Conservation (phyloP, 176 grass and related monocot genomes). For the Phoenix roebelenii region DNA sequence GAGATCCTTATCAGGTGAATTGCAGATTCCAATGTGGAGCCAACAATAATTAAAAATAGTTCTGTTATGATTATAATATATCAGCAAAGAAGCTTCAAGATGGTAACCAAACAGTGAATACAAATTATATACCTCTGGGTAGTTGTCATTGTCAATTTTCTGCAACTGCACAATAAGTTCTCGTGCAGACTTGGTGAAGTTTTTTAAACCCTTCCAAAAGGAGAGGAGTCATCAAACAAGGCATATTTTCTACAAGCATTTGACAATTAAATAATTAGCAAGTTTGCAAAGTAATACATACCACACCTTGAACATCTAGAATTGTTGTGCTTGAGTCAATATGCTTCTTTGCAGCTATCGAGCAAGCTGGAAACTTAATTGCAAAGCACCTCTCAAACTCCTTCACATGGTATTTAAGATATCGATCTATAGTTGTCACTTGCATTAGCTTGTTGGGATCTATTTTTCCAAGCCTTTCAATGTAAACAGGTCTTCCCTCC, state of each 20-base stretch:
- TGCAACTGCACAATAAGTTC: conserved; percentile 83
- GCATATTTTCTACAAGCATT: background rate
- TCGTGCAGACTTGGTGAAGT: conserved; percentile 90
- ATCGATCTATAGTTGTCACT: conserved; percentile 86
- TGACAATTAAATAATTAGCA: too few species aligned
- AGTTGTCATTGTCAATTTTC: conserved; percentile 93
- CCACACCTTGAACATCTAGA: conserved; percentile 29
- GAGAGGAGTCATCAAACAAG: too few species aligned
- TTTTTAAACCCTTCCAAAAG: conserved; percentile 66
- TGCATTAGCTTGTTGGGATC: conserved; percentile 75
- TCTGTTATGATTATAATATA: background rate
- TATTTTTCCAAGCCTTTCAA: conserved; percentile 81
- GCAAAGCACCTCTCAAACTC: conserved; percentile 22
- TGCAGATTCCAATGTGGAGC: too few species aligned
- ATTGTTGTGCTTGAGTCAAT: conserved; percentile 25
- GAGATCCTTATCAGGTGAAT: background rate
- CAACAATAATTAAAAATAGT: too few species aligned
- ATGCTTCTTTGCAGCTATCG: conserved; percentile 20
- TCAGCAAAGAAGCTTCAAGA: background rate
- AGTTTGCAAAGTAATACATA: background rate
- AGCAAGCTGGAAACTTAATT: conserved; percentile 22
- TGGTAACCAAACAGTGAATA: background rate
- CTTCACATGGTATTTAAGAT: conserved; percentile 68
- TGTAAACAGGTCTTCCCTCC: conserved; percentile 83
- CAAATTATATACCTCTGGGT: conserved; percentile 70